A percentile compares a stretch with the other conserved stretches of the same genome.
These are phyloP conservation scores for Ceratocystis colombiana DNA, from an alignment of 2,329 filamentous ascomycete genomes.

Conservation along the genomic window DNA sequence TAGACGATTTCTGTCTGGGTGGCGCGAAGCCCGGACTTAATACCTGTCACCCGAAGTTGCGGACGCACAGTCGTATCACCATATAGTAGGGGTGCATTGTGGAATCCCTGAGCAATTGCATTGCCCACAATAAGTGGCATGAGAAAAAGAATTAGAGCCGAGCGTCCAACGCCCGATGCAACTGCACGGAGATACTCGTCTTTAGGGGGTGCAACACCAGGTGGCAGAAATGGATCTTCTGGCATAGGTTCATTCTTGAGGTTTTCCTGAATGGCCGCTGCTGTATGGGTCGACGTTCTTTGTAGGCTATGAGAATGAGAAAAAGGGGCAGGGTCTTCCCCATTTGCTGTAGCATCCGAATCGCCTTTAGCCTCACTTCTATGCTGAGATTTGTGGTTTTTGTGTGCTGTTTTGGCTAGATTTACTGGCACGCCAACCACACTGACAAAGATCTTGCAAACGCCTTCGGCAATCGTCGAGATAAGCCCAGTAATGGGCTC, in stretches of 20 bases:
- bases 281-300: conserved; percentile 4
- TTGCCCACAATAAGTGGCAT: conserved; percentile 53
- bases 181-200: conserved; percentile 43
- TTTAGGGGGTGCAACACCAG: conserved; percentile 27
- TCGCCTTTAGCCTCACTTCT: background rate
- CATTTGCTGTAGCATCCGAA: background rate
- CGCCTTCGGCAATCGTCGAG: conserved; percentile 17
- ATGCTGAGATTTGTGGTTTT: conserved; percentile 32
- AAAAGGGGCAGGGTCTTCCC: background rate
- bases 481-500: conserved; percentile 58
- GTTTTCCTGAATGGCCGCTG: conserved; percentile 26
- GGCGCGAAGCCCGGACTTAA: conserved; percentile 52
- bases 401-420: conserved; percentile 48
- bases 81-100: conserved; percentile 60
- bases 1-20: conserved; percentile 52
- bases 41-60: conserved; percentile 53
- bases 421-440: conserved; percentile 47
- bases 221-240: conserved; percentile 16
- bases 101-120: conserved; percentile 57
- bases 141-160: conserved; percentile 42
- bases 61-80: conserved; percentile 59
- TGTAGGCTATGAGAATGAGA: background rate
- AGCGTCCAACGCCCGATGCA: conserved; percentile 42
- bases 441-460: conserved; percentile 21
- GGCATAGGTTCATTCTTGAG: conserved; percentile 25